phyloP scores from a whole-genome alignment of 768 basidiomycete genomes.

The Tephrocybe rancida region DNA sequence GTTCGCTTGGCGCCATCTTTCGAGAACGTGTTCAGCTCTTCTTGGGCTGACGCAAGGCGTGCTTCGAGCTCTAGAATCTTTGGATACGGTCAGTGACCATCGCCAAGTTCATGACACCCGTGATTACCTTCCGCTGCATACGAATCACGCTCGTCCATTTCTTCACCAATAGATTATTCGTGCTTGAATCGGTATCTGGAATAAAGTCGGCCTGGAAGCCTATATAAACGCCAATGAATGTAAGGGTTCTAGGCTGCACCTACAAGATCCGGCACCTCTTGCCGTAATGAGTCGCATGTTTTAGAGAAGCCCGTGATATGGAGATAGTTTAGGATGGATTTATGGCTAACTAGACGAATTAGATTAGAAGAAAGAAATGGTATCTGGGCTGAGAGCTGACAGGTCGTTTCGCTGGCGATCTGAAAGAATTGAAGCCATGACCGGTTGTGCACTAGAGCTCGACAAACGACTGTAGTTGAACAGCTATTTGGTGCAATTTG shows the following conservation, averaged over 20 bases:
- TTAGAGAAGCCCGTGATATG: conserved; percentile 30
- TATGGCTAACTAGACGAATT: conserved; percentile 26
- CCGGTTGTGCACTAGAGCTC: too few species aligned
- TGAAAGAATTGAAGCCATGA: conserved; percentile 12
- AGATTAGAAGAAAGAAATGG: not conserved
- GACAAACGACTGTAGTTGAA: too few species aligned
- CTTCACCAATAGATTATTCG: conserved; percentile 67
- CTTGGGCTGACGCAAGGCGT: conserved; percentile 49
- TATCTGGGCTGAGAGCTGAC: conserved; percentile 2
- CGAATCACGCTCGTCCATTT: conserved; percentile 86
- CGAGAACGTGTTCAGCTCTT: conserved; percentile 21
- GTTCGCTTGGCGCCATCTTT: conserved; percentile 9
- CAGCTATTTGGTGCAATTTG: too few species aligned
- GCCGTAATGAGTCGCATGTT: conserved; percentile 32
- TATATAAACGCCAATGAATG: not conserved
- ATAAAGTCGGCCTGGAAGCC: conserved; percentile 25
- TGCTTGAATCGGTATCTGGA: conserved; percentile 25
- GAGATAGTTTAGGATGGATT: conserved; percentile 38
- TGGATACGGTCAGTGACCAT: not conserved
- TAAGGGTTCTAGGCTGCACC: not conserved
- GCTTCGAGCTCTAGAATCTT: conserved; percentile 68
- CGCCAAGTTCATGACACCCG: not conserved
- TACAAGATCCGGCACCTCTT: conserved; percentile 24
- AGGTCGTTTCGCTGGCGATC: conserved; percentile 15
- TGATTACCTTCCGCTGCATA: conserved; percentile 73